phyloP scores from a whole-genome alignment of 2,329 filamentous ascomycete genomes.

The Pseudocercospora fuligena region DNA sequence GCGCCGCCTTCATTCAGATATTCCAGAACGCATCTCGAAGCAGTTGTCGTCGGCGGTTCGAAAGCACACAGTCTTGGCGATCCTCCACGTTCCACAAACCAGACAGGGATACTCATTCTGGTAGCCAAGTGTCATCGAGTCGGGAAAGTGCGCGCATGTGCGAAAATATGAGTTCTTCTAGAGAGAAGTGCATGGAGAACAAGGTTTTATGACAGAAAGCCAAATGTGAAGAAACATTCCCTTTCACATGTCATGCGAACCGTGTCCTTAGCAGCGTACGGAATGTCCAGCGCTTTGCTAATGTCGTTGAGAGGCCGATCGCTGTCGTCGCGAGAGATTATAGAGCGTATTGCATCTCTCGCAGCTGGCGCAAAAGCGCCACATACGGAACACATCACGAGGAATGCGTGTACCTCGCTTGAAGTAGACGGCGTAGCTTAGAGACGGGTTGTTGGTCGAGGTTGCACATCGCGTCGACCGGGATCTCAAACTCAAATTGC shows the following conservation, averaged over 20 bases:
- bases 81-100: conserved; percentile 22
- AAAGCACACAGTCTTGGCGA: conserved; percentile 23
- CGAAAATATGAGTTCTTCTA: background rate
- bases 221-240: background rate
- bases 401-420: conserved; percentile 6
- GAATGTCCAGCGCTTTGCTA: background rate
- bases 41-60: conserved; percentile 11
- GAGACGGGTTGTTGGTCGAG: background rate
- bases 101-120: conserved; percentile 28
- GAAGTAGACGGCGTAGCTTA: background rate
- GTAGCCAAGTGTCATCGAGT: conserved; percentile 1
- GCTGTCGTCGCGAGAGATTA: background rate
- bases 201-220: background rate
- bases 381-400: conserved; percentile 1
- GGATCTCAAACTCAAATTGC: conserved; percentile 4
- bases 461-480: background rate
- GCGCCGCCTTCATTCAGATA: conserved; percentile 46
- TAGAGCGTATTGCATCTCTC: background rate
- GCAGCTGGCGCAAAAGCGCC: conserved; percentile 4
- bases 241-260: conserved; percentile 8
- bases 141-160: background rate
- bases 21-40: conserved; percentile 28
- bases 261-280: background rate
- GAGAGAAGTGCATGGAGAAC: background rate
- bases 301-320: background rate